Evolutionary conservation across 306 rosid species (phyloP), one percentile per base, ranked within the genome.

Genomic region (Carpinus fangiana): DNA sequence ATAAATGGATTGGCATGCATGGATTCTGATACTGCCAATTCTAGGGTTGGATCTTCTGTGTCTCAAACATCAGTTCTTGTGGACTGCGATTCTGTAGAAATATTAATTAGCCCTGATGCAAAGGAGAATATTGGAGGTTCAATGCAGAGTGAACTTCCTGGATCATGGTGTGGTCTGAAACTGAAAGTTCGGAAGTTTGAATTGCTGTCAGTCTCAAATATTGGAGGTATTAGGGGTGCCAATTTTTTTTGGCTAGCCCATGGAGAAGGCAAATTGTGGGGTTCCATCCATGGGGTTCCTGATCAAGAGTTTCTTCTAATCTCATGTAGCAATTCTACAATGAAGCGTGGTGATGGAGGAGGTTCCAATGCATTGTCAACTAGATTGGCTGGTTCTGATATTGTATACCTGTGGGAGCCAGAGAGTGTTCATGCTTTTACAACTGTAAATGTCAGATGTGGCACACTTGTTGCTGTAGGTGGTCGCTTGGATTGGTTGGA

Each of bases 401-500:
- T 93, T 77, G 82, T 91, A 64, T 84, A 81, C 80, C 72, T 92
- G 75, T 91, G 93, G 87, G 97, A 90, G 76, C 97, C 95, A 5
- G 92, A 86, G 76, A 78, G 70, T 81, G 80, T 72, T 47, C 88
- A 81, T 66, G 87, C 79, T 65, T 75, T 82, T 80, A 91, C 91
- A 78, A 91, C 98, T 48, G 50, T 90, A 75, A 82, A 93, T 16
- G 87, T 92, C 81, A 89, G 97, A 78, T 92, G 98, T 84, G 89
- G 87, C 71, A 95, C 98, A 55, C 52, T 92, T 68, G 81, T 92
- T 81, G 98, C 98, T 28, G 76, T 80, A 54, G 98, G 98, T 2
- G 98, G 98, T 73, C 97, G 98, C 26, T 79, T 95, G 86, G 98
- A 95, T 87, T 95, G 98, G 98, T 77, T 87, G 38, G 88, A 83